Percentiles rank a stretch among this genome's conserved stretches.
These are phyloP conservation scores for Gracilaria caudata DNA, from an alignment of 23 red algal genomes.

Conservation along the genomic window DNA sequence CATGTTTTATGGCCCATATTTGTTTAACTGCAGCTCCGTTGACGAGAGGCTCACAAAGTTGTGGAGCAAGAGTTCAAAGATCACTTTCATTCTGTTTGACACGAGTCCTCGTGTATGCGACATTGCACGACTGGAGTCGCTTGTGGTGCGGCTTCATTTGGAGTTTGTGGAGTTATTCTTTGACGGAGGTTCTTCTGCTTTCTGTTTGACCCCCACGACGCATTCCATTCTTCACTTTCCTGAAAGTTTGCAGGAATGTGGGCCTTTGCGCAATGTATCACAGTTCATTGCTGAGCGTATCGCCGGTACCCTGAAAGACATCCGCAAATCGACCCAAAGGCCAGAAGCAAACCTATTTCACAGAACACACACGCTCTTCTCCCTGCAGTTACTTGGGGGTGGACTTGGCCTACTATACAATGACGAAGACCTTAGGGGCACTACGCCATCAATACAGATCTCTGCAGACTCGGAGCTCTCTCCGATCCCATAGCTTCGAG, in stretches of 20 bases:
- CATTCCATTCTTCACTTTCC: conserved; percentile 17
- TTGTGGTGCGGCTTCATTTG: neutral
- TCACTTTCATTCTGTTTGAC: conserved; percentile 21
- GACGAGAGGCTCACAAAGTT: neutral
- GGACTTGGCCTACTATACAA: neutral
- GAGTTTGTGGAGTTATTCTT: neutral
- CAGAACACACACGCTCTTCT: conserved; percentile 2
- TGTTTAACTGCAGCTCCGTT: neutral
- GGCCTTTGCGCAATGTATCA: neutral
- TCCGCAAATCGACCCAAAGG: neutral
- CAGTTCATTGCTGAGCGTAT: conserved; percentile 19
- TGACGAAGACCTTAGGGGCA: neutral
- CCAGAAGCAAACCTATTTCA: conserved; percentile 40
- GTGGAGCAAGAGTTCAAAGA: conserved; percentile 3
- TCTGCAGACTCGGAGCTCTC: neutral
- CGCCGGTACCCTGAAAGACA: neutral
- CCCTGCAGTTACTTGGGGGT: neutral
- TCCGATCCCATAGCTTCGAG: no score
- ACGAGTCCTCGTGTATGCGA: neutral
- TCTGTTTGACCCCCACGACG: conserved; percentile 9
- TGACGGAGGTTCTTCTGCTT: neutral
- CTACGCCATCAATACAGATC: neutral
- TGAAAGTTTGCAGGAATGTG: conserved; percentile 8
- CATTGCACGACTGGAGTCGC: neutral
- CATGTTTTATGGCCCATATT: neutral